Base-by-base conservation (phyloP, 768 basidiomycete species). In the Xanthoconium purpureum region DNA sequence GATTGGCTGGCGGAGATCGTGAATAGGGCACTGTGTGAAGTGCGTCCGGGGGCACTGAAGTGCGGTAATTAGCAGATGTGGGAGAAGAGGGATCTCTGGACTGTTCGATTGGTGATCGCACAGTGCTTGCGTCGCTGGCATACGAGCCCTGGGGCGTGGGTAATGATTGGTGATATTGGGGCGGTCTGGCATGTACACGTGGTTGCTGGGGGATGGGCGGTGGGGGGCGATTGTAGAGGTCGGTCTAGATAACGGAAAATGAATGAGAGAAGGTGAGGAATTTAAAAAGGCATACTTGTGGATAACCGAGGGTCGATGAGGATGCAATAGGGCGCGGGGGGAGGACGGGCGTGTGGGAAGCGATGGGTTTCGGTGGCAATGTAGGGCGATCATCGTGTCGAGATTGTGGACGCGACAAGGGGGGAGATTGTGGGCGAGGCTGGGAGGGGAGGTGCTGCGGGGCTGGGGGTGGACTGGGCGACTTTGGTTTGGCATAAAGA, bases 401-500 rank as follows among this genome's bases (percentile, higher is more conserved):
- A 47, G 65, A 55, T 18, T 48, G 58, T 9, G 61, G 57, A 13
- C 62, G 61, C 20, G 66, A 53, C 52, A 65, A 62, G 50, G 67
- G 53, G 52, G 47, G 48, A 47, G 39, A 29, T n/a, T 24, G 24
- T 24, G 24, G 24, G 24, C 24, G 24, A 17, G 15, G 0, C 24
- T 24, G 24, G 30, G 40, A 18, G 37, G 67, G 61, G 55, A 63
- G 54, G 37, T 65, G 48, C 33, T 62, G 61, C 37, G 66, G 55
- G 62, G 61, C 58, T 61, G 60, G 65, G 33, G 60, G 58, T 28
- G 66, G 57, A 50, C 58, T 63, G 36, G 66, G 42, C 20, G 70
- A 59, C 63, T 76, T 80, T 15, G 91, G 87, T 72, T 88, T 93
- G 33, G 95, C 85, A 69, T 94, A 97, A 15, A 98, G 84, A 8